Evolutionary conservation across 2,329 filamentous ascomycete genomes (phyloP), one percentile per base, ranked within the genome.

Genomic region (Nemania serpens): DNA sequence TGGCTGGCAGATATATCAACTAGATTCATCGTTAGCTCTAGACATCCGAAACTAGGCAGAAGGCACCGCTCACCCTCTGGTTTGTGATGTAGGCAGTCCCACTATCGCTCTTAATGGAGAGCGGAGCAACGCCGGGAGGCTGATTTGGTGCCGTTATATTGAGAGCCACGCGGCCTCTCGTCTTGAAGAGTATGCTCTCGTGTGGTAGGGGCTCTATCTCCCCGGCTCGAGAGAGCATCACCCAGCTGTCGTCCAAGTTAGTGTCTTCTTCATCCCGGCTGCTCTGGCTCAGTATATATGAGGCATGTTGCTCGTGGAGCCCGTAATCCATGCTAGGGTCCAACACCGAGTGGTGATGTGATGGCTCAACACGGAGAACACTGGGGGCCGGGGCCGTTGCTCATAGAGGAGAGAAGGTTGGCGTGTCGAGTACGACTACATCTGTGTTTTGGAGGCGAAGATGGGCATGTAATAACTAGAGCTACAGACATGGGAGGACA

Each of bases 1-100:
- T 84, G 55, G 86, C 80, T 17, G 94, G 93, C 15, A 98, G 86
- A 75, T 97, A 98, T 67, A 98, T 88, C 68, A 98, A 83, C 90
- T 97, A 33, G 57, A 55, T 39, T 51, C 52, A 61, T 66, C 36
- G 43, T 61, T 57, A 69, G 61, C 58, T 36, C 29, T 20, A 50
- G 20, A 48, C 33, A 17, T 36, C 22, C 46, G 43, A n/a, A 47
- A 33, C 22, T 43, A 22, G 25, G 25, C 25, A 3, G 49, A 3
- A 64, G 64, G 42, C n/a, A 43, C 34, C 52, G 70, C 87, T 74
- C 81, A 95, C 92, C 77, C 92, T 82, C 76, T 93, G 88, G 71
- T 93, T 96, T 64, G 92, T 96, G 66, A 97, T 86, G 74, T 92
- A 92, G 29, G 91, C 85, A 41, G 85, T 83, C 61, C 93, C 93